These are phyloP conservation scores for Cadophora sp. DNA, from an alignment of 2,329 filamentous ascomycete genomes.

Conservation along the genomic window DNA sequence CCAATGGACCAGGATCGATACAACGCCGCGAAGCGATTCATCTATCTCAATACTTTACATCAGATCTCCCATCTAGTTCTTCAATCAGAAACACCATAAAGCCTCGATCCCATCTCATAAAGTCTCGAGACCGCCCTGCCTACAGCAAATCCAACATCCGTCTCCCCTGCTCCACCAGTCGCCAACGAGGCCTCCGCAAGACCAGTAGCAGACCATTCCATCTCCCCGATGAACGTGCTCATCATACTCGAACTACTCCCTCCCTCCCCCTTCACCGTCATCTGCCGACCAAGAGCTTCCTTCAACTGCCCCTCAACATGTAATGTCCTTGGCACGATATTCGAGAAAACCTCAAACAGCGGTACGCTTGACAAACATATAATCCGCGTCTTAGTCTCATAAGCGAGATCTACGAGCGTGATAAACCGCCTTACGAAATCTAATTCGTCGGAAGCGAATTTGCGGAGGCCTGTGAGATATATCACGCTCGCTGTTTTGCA, in stretches of 20 bases:
- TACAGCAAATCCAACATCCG: slow-evolving; percentile 29
- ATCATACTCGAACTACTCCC: slow-evolving; percentile 30
- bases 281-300: slow-evolving; percentile 16
- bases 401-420: slow-evolving; percentile 29
- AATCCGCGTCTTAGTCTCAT: slow-evolving; percentile 28
- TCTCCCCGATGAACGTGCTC: slow-evolving; percentile 27
- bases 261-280: slow-evolving; percentile 26
- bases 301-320: slow-evolving; percentile 13
- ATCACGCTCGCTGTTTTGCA: slow-evolving; percentile 12
- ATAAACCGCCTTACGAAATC: slow-evolving; percentile 27
- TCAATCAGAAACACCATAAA: slow-evolving; percentile 24
- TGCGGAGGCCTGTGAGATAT: slow-evolving; percentile 23
- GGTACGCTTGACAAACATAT: slow-evolving; percentile 26
- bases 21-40: neutral
- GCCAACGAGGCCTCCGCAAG: slow-evolving; percentile 23
- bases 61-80: neutral
- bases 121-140: slow-evolving; percentile 27
- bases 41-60: neutral
- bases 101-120: slow-evolving; percentile 26
- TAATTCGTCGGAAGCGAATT: slow-evolving; percentile 25
- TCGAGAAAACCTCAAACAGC: slow-evolving; percentile 23
- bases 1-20: neutral
- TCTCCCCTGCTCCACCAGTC: slow-evolving; percentile 26
- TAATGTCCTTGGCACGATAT: slow-evolving; percentile 22
- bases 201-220: slow-evolving; percentile 27